A percentile compares a stretch with the other conserved stretches of the same genome.
phyloP scores from a whole-genome alignment of 2,329 filamentous ascomycete genomes.

The Beauveria sp. region DNA sequence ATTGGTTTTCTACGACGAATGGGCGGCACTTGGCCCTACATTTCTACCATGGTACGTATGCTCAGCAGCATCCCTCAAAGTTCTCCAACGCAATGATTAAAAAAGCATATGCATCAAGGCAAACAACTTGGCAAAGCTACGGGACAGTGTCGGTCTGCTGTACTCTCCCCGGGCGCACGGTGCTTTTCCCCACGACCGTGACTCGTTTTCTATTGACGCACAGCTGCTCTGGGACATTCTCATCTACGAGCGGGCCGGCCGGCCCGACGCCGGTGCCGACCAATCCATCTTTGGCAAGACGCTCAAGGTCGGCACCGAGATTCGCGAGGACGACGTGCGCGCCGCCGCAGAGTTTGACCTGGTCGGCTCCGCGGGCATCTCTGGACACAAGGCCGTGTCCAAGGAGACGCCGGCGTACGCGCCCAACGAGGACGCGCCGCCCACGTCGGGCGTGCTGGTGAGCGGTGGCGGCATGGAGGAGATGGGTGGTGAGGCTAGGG shows the following conservation, averaged over 20 bases:
- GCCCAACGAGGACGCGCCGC: conserved; percentile 20
- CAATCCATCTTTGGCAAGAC: conserved; percentile 18
- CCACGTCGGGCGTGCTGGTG: not conserved
- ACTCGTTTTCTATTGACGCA: conserved; percentile 24
- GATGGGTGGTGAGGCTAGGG: not conserved
- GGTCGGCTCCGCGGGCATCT: conserved; percentile 30
- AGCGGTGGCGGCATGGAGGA: conserved; percentile 1
- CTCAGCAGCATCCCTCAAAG: no score
- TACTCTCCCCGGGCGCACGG: not conserved
- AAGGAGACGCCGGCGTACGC: conserved; percentile 27
- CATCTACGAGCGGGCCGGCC: conserved; percentile 27
- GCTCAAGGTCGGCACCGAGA: conserved; percentile 2
- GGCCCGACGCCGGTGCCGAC: conserved; percentile 15
- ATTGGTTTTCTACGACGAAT: conserved; percentile 19
- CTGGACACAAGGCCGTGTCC: conserved; percentile 29
- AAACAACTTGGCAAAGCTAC: conserved; percentile 23
- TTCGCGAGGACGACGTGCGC: conserved; percentile 4
- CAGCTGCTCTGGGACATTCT: conserved; percentile 29
- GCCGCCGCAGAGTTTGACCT: conserved; percentile 26
- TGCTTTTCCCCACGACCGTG: not conserved
- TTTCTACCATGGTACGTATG: conserved; percentile 21
- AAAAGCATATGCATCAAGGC: conserved; percentile 10
- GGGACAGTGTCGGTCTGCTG: conserved; percentile 22
- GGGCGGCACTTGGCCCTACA: conserved; percentile 19
- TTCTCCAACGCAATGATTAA: not conserved